Conservation (phyloP, 805 yeast genomes). For the Candida succiphila region DNA sequence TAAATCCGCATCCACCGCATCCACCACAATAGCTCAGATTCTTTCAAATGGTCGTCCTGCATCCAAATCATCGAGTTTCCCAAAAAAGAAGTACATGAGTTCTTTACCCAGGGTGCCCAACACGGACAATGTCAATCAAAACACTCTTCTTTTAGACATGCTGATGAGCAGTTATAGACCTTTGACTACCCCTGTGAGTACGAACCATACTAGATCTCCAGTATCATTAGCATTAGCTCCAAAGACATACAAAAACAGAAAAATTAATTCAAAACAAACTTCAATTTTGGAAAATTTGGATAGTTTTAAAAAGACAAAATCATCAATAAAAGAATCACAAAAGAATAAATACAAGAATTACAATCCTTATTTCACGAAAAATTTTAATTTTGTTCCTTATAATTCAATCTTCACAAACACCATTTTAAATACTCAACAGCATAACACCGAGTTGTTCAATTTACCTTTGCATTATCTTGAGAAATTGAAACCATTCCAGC, state of each 20-base stretch:
- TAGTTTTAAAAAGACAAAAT: constrained; percentile 15
- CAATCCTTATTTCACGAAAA: constrained; percentile 18
- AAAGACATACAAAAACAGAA: constrained; percentile 8
- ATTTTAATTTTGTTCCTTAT: constrained; percentile 14
- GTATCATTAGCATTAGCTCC: constrained; percentile 10
- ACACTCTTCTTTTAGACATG: constrained; percentile 17
- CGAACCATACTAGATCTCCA: constrained; percentile 17
- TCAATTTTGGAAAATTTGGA: constrained; percentile 18
- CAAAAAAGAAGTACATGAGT: constrained; percentile 16
- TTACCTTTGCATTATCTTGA: constrained; percentile 19
- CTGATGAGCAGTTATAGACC: constrained; percentile 20
- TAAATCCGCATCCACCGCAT: too few species aligned
- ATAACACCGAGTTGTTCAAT: constrained; percentile 22
- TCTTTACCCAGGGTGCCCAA: constrained; percentile 23
- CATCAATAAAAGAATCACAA: constrained; percentile 1
- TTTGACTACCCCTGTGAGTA: constrained; percentile 17
- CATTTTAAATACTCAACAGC: constrained; percentile 23
- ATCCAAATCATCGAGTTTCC: too few species aligned
- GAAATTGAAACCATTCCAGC: constrained; percentile 13
- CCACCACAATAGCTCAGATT: too few species aligned
- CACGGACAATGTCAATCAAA: constrained; percentile 20
- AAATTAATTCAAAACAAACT: constrained; percentile 2
- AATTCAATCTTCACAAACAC: constrained; percentile 21
- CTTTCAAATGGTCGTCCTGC: too few species aligned
- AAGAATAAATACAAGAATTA: constrained; percentile 9